These are phyloP conservation scores for Suhomyces sp. DNA, from an alignment of 805 yeast species.

Conservation along the genomic window DNA sequence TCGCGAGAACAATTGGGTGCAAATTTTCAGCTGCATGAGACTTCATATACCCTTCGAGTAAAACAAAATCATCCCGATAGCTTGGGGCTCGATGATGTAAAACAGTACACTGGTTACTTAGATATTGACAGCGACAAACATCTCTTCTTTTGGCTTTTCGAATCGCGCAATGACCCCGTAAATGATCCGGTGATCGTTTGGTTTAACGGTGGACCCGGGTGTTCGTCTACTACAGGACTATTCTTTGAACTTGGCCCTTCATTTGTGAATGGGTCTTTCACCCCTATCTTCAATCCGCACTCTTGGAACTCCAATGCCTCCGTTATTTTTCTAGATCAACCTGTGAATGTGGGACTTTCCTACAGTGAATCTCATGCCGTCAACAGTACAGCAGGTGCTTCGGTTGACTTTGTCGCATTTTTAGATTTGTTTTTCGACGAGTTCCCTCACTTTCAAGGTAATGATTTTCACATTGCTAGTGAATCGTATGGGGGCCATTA, in stretches of 20 bases:
- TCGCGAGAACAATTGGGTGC: not conserved
- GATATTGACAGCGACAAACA: slow-evolving; percentile 32
- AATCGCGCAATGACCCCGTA: slow-evolving; percentile 28
- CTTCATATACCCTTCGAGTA: not conserved
- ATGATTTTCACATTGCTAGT: slow-evolving; percentile 23
- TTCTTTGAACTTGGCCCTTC: slow-evolving; percentile 32
- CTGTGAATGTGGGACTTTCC: slow-evolving; percentile 22
- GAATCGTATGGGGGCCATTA: slow-evolving; percentile 27
- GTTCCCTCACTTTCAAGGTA: slow-evolving; percentile 15
- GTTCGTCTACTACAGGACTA: slow-evolving; percentile 26
- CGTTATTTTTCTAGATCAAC: slow-evolving; percentile 25
- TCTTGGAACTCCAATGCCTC: slow-evolving; percentile 29
- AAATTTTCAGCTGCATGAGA: not conserved
- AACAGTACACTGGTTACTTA: slow-evolving; percentile 39
- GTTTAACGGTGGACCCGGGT: slow-evolving; percentile 34
- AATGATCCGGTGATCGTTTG: slow-evolving; percentile 32
- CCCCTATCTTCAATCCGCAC: slow-evolving; percentile 25
- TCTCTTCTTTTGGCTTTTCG: slow-evolving; percentile 30
- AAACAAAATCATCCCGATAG: not conserved
- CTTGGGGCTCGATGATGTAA: slow-evolving; percentile 35
- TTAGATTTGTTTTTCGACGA: slow-evolving; percentile 23
- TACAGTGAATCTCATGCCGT: slow-evolving; percentile 14
- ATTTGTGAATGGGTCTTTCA: slow-evolving; percentile 16
- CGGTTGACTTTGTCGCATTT: slow-evolving; percentile 17
- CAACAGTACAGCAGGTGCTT: slow-evolving; percentile 15